Evolutionary conservation across 1,284 basidiomycete genomes (phyloP), one percentile per base, ranked within the genome.

Genomic region (Xerocomus nothofagi): DNA sequence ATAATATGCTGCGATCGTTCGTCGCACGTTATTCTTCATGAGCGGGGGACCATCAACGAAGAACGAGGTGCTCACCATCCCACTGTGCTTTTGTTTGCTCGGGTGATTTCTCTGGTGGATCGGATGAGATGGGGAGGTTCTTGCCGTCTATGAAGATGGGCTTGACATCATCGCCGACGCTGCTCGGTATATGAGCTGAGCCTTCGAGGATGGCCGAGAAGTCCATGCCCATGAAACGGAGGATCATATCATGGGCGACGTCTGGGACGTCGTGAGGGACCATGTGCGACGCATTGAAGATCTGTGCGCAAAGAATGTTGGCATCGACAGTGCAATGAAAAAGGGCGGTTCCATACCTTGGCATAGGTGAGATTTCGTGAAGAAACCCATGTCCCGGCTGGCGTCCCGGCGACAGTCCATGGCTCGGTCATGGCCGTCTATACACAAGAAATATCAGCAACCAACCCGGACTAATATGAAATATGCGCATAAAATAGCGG

Each of bases 191-290:
- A 62, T 74, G 69, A 32, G 87, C 81, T 30, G 91, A 80, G 55
- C 88, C 77, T 51, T 88, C 93, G 3, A 86, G 76, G 38, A 97
- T 79, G 4, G 82, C 79, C 26, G 86, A 80, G 60, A 95, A 89
- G 72, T 98, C 88, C 49, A 95, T 83, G 39, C 81, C 85, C 84
- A 97, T 91, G 73, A 98, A 98, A 14, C 94, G 89, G 41, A 95
- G 82, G 62, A 99, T 96, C 97, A 99, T 98, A 70, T 99, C 96
- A 69, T 98, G 94, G 4, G 93, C 78, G 27, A 88, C 84, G 49
- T 92, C 79, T 0, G 95, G 96, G 11, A 89, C 76, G 70, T 99
- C 96, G 66, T 84, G 96, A 1, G 92, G 92, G 26, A 88, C 93
- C 93, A 97, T 97, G 68, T 96, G 93, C 1, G 92, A 95, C 1